Evolutionary conservation across 164 flowering plant species (phyloP).

Genomic region (Dillenia suffruticosa): DNA sequence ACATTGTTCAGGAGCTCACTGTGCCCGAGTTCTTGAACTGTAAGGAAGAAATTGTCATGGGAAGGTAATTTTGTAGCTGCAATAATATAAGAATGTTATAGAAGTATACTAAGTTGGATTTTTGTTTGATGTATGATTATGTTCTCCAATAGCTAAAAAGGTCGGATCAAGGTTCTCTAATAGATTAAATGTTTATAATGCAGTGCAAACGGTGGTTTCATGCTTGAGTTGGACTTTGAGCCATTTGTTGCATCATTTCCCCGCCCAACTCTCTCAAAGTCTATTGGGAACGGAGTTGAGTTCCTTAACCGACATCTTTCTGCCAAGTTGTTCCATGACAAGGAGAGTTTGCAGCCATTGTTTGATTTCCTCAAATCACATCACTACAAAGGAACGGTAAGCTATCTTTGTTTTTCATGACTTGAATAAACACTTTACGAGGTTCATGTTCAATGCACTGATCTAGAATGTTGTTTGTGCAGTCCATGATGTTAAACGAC

Average conservation of each 20-base stretch:
- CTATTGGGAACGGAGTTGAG: constrained; percentile 52
- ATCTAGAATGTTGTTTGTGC: constrained; percentile 5
- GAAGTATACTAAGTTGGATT: too few relatives aligned
- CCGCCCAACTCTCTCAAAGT: constrained; percentile 34
- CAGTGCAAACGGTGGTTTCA: constrained; percentile 45
- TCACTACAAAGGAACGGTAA: constrained; percentile 8
- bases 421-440: background rate
- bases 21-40: constrained; percentile 35
- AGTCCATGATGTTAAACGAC: constrained; percentile 46
- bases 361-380: constrained; percentile 11
- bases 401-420: background rate
- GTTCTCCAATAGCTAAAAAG: too few relatives aligned
- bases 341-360: constrained; percentile 36
- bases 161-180: too few relatives aligned
- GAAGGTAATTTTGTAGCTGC: constrained; percentile 1
- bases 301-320: constrained; percentile 39
- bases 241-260: constrained; percentile 39
- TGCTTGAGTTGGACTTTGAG: constrained; percentile 56
- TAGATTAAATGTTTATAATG: background rate
- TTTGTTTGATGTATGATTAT: too few relatives aligned
- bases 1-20: constrained; percentile 33
- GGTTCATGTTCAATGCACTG: background rate
- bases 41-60: constrained; percentile 39
- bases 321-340: constrained; percentile 23
- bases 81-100: too few relatives aligned